phyloP scores from a whole-genome alignment of 2,329 filamentous ascomycete species.

The Fusarium redolens region DNA sequence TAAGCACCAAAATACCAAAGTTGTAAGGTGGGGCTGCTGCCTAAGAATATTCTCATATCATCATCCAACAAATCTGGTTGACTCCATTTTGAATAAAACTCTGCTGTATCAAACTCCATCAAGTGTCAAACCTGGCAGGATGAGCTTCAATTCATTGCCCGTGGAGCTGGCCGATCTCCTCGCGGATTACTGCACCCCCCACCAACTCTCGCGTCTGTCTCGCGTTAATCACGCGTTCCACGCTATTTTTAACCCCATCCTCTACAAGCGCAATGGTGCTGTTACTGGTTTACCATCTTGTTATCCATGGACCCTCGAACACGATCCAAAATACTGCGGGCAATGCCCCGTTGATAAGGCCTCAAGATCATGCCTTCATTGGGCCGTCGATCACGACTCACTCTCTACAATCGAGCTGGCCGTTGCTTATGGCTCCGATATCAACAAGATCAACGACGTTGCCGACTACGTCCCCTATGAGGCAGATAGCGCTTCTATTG shows the following conservation, averaged over 20 bases:
- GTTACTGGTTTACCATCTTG: neutral
- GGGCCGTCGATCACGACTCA: neutral
- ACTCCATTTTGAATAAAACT: rapidly evolving
- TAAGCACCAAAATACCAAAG: neutral
- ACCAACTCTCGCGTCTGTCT: neutral
- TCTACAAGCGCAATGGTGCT: neutral
- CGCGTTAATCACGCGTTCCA: neutral
- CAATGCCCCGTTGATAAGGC: rapidly evolving
- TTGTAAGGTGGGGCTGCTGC: neutral
- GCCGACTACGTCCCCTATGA: neutral
- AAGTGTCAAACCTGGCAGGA: rapidly evolving
- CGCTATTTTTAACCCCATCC: neutral
- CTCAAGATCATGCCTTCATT: neutral
- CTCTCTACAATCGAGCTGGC: neutral
- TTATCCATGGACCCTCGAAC: neutral
- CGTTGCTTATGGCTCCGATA: neutral
- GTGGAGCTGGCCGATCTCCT: neutral
- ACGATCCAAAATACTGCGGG: neutral
- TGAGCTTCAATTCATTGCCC: neutral
- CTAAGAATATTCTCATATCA: neutral
- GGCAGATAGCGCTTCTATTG: neutral
- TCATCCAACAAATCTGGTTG: neutral
- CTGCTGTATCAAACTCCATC: rapidly evolving
- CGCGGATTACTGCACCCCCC: neutral
- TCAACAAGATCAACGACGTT: neutral